These are phyloP conservation scores for Pichia thaimueangensis DNA, from an alignment of 805 yeast genomes.

Conservation along the genomic window DNA sequence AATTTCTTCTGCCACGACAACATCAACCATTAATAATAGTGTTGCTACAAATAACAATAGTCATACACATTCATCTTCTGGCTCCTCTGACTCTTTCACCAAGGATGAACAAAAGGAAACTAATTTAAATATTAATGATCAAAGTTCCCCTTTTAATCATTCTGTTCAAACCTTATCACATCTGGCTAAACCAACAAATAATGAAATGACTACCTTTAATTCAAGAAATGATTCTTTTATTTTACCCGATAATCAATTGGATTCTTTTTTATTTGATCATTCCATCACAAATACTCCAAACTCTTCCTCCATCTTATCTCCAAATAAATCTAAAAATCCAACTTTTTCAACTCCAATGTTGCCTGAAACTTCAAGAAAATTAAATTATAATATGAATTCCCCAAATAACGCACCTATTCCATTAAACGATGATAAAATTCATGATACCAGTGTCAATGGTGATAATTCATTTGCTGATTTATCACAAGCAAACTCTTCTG, in stretches of 20 bases:
- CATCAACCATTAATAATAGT: no score
- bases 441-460: not conserved
- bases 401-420: constrained; percentile 12
- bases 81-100: constrained; percentile 5
- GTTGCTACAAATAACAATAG: constrained; percentile 11
- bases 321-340: constrained; percentile 11
- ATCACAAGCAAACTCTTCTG: constrained; percentile 13
- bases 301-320: constrained; percentile 9
- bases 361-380: constrained; percentile 39
- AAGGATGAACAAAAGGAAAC: constrained; percentile 2
- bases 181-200: not conserved
- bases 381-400: constrained; percentile 24
- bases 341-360: constrained; percentile 21
- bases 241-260: constrained; percentile 7
- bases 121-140: not conserved
- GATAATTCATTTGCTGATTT: not conserved
- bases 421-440: not conserved
- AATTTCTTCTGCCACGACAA: constrained; percentile 16
- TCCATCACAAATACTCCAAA: constrained; percentile 8
- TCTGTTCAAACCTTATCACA: constrained; percentile 1
- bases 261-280: constrained; percentile 9
- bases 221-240: constrained; percentile 8
- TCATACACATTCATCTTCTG: constrained; percentile 10
- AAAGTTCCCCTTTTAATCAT: constrained; percentile 7
- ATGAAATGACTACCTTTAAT: constrained; percentile 1